These are phyloP conservation scores for Nelumbo lutea DNA, from an alignment of 164 flowering plant genomes.

Conservation along the genomic window DNA sequence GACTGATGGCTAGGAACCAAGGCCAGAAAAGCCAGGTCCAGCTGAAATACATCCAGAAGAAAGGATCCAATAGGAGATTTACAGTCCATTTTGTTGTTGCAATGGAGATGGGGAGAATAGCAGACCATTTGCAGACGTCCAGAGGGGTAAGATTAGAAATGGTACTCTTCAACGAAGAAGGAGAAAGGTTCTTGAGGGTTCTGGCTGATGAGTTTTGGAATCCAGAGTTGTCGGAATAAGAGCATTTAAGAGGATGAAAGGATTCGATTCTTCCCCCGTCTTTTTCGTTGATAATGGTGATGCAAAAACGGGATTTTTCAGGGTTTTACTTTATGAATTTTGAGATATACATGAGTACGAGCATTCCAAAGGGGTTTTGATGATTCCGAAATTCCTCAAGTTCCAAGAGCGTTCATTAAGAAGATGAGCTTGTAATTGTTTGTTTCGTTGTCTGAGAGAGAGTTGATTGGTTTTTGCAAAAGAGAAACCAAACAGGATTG, in stretches of 20 bases:
- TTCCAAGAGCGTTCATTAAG: background rate
- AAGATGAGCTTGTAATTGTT: constrained; percentile 25
- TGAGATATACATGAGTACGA: background rate
- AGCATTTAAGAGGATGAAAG: constrained; percentile 25
- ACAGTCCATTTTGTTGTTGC: constrained; percentile 37
- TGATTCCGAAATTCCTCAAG: background rate
- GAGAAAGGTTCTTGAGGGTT: constrained; percentile 27
- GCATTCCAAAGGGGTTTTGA: constrained; percentile 5
- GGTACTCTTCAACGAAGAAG: constrained; percentile 33
- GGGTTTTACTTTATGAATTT: constrained; percentile 6
- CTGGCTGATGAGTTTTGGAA: constrained; percentile 23
- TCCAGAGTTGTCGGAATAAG: constrained; percentile 20
- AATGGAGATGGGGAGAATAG: constrained; percentile 35
- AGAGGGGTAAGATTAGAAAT: constrained; percentile 48
- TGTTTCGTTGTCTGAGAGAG: constrained; percentile 40
- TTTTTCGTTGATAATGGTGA: background rate
- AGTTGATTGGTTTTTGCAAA: background rate
- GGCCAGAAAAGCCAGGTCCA: constrained; percentile 97
- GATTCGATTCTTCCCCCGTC: constrained; percentile 14
- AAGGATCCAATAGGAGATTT: constrained; percentile 40
- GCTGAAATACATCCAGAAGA: constrained; percentile 91
- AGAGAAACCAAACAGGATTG: constrained; percentile 17
- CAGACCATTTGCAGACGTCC: constrained; percentile 56
- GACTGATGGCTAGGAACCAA: constrained; percentile 38
- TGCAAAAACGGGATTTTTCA: background rate